Evolutionary conservation across 345 rosid genomes (phyloP), one percentile per base, ranked within the genome.

Genomic region (Clarkia xantiana): DNA sequence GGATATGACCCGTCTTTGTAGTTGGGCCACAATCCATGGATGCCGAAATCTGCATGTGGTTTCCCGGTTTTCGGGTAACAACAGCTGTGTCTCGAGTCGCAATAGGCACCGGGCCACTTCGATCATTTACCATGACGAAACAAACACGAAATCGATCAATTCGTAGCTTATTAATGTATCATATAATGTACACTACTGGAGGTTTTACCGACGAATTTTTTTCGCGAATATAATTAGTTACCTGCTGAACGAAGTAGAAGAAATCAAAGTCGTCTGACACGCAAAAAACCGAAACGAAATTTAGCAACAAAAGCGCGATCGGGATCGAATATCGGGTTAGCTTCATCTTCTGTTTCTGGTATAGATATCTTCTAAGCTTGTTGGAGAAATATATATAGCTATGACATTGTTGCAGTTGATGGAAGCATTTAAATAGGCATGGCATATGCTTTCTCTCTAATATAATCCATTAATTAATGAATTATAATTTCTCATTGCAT

Each of bases 71-170:
- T 74, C 22, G 97, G 97, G 63, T 88, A 84, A 62, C 94, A 88
- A 46, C 97, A 88, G 18, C 67, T 55, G 1, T 62, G 75, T 42
- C 59, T 62, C 16, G 88, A 68, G 62, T 84, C 88, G 44, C 94
- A 84, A 54, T 82, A 84, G 0, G 97, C 67, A 48, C 97, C 97
- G 8, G 97, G 97, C 95, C 97, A 84, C 97, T 88, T 55, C n/a
- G n/a, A n/a, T n/a, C 39, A 47, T 34, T 14, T 36, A 43, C 41
- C n/a, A 62, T 36, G n/a, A n/a, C n/a, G n/a, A n/a, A n/a, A n/a
- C n/a, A n/a, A n/a, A n/a, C n/a, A n/a, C n/a, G n/a, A n/a, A n/a
- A n/a, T n/a, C n/a, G n/a, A n/a, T n/a, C n/a, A n/a, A n/a, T n/a
- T n/a, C n/a, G n/a, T n/a, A n/a, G n/a, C n/a, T n/a, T n/a, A n/a